Conservation (phyloP, 305 asterid genomes). For the Fraxinus platypoda region DNA sequence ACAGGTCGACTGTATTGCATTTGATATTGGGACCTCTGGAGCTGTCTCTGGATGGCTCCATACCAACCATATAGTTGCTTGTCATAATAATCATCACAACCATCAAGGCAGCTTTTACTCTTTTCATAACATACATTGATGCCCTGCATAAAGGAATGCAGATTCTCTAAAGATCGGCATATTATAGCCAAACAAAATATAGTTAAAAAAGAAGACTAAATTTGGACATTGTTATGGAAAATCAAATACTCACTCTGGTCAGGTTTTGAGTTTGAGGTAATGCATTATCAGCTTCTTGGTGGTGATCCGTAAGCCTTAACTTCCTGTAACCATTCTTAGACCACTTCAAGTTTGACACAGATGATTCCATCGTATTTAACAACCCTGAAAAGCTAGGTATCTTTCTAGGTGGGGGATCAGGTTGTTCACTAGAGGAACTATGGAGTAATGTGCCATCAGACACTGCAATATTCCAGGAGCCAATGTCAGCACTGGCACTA, state of each 20-base stretch:
- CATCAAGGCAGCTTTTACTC: conserved; percentile 68
- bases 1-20: conserved; percentile 83
- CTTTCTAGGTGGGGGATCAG: conserved; percentile 62
- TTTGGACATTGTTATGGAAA: conserved; percentile 9
- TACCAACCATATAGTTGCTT: conserved; percentile 81
- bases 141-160: conserved; percentile 46
- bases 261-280: conserved; percentile 59
- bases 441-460: conserved; percentile 41
- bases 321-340: conserved; percentile 76
- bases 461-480: conserved; percentile 68
- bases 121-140: conserved; percentile 58
- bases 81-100: conserved; percentile 59
- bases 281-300: conserved; percentile 48
- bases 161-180: conserved; percentile 20
- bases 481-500: conserved; percentile 87
- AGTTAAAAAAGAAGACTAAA: background rate
- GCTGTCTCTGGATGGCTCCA: conserved; percentile 76
- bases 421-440: conserved; percentile 37
- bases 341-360: conserved; percentile 69
- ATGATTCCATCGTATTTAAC: conserved; percentile 63
- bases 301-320: conserved; percentile 51
- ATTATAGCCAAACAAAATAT: conserved; percentile 4
- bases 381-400: conserved; percentile 78
- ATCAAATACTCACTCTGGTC: conserved; percentile 50
- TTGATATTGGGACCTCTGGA: conserved; percentile 88